Evolutionary conservation across 306 rosid genomes (phyloP), one percentile per base, ranked within the genome.

Genomic region (Lathyrus tuberosus): DNA sequence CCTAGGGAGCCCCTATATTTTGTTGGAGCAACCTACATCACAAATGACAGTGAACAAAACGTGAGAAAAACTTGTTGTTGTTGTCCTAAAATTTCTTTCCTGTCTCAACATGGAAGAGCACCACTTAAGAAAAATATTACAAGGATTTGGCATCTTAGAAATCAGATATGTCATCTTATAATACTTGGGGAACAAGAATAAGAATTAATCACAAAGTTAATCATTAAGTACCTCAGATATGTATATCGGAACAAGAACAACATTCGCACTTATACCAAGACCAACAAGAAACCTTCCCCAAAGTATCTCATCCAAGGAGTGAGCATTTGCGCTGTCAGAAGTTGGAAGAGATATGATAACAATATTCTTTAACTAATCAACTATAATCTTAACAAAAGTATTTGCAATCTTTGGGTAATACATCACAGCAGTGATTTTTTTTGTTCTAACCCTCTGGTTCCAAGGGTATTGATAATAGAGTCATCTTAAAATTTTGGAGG

Each of bases 261-360:
- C 86, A 65, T 87, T 84, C 53, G 89, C 98, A 65, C 98, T 96
- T 37, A 92, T 89, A 76, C 98, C 98, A 67, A 92, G 86, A 73
- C 95, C 98, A 82, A 92, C 98, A 72, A 92, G 95, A 92, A 92
- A 87, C 67, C 98, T 87, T 79, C 98, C 98, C 82, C 73, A 78
- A 77, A 89, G 88, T 58, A 92, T 42, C 78, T 86, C 96, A 80
- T 87, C 82, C 81, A 92, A 80, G 43, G 95, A 80, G 59, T 83
- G 87, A 0, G 98, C 96, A 70, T 87, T 84, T 47, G 96, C 96
- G 74, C 96, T 92, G 82, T 74, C 54, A 86, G 70, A n/a, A n/a
- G n/a, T n/a, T n/a, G n/a, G n/a, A n/a, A n/a, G n/a, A 57, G 43
- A 62, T 49, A 73, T 62, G 67, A 46, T 63, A 76, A 12, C 4